These are phyloP conservation scores for Penicillium bialowiezense DNA, from an alignment of 495 filamentous ascomycete genomes.

Conservation along the genomic window DNA sequence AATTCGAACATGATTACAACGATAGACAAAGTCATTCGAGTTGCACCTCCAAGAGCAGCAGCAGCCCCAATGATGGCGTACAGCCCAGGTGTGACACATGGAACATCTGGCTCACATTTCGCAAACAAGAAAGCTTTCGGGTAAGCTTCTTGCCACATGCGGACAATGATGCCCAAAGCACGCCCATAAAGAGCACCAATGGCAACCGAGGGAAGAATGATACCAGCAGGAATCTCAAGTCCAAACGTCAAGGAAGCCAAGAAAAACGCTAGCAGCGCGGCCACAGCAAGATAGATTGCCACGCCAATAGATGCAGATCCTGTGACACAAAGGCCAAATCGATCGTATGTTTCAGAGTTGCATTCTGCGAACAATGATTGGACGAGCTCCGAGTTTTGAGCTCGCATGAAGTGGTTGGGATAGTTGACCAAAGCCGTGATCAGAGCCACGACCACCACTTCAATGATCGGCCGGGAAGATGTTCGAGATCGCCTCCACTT, in stretches of 20 bases:
- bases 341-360: constrained; percentile 70
- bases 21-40: constrained; percentile 93
- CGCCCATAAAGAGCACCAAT: constrained; percentile 93
- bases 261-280: constrained; percentile 77
- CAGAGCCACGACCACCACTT: constrained; percentile 72
- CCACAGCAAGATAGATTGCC: constrained; percentile 75
- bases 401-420: constrained; percentile 91
- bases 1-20: constrained; percentile 99
- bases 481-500: constrained; percentile 67
- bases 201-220: constrained; percentile 96
- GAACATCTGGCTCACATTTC: constrained; percentile 80
- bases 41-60: constrained; percentile 94
- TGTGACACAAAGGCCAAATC: constrained; percentile 81
- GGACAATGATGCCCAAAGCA: constrained; percentile 81
- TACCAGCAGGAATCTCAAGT: constrained; percentile 93
- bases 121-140: constrained; percentile 74
- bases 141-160: constrained; percentile 80
- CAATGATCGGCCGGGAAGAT: constrained; percentile 61
- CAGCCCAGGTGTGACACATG: constrained; percentile 89
- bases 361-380: constrained; percentile 92
- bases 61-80: constrained; percentile 97
- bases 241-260: constrained; percentile 90
- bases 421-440: constrained; percentile 89
- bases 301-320: constrained; percentile 68
- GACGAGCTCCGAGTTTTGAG: constrained; percentile 88